Evolutionary conservation across 1,284 basidiomycete species (phyloP), one percentile per base, ranked within the genome.

Genomic region (Bondarzewia mesenterica): DNA sequence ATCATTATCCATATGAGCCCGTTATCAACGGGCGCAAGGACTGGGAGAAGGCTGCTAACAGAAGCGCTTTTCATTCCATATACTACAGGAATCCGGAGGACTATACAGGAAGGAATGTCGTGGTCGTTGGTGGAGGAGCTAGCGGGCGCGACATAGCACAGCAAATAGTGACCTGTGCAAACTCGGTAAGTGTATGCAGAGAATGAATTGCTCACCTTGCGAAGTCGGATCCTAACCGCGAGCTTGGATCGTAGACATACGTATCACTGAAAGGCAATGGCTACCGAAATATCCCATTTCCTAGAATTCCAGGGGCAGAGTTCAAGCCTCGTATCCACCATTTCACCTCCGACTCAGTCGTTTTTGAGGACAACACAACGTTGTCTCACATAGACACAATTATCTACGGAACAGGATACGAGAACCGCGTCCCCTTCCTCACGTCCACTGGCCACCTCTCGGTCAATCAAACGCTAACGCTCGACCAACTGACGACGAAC

Each of bases 331-430:
- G 67, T 27, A 73, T 79, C 38, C 64, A 69, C 1, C 66, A 73
- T 56, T 79, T 82, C 56, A 74, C 71, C 0, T 40, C 57, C 2
- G 55, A 66, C 20, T 63, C 63, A 2, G 58, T 79, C 42, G 65
- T 74, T 7, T 77, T 81, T 53, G 58, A 56, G 0, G 77, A 80
- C 52, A 72, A 70, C 4, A 68, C 71, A 1, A 53, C 57, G 0
- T 52, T 65, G 1, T 37, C 50, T 14, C 64, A 70, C 36, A 67
- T 77, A 20, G 75, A 80, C 50, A 55, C 67, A 2, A 60, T 82
- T 22, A 59, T 80, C 29, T 66, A 78, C 8, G 78, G 63, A 0
- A 80, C 77, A 0, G 79, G 79, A 5, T 81, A 80, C 52, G 70
- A 78, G 47, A 53, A 72, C 48, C 69, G 66, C 26, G 63, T 77